These are phyloP conservation scores for Vicia sativa DNA, from an alignment of 306 rosid genomes.

Conservation along the genomic window DNA sequence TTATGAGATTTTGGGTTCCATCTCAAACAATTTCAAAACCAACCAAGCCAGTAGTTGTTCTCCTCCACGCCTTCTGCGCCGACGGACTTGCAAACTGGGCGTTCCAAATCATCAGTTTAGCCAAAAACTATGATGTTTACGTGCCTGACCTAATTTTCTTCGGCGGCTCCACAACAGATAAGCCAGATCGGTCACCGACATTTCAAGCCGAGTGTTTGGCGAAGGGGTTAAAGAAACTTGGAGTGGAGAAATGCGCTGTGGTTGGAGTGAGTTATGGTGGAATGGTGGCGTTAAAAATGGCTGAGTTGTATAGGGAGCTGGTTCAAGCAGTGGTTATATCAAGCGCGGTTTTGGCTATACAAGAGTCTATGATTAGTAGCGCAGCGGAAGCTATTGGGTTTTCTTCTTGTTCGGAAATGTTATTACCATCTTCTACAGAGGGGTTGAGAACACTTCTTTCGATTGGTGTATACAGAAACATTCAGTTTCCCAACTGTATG, in stretches of 20 bases:
- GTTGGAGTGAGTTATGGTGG: conserved; percentile 92
- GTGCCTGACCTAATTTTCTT: conserved; percentile 85
- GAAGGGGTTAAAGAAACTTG: conserved; percentile 56
- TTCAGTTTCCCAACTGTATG: conserved; percentile 59
- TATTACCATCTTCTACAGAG: conserved; percentile 58
- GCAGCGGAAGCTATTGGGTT: conserved; percentile 48
- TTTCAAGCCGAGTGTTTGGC: conserved; percentile 85
- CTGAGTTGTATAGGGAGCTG: conserved; percentile 59
- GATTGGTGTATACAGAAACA: conserved; percentile 51
- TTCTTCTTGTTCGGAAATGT: conserved; percentile 61
- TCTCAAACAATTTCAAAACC: conserved; percentile 44
- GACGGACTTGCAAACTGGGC: conserved; percentile 78
- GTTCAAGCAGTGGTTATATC: conserved; percentile 56
- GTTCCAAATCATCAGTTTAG: conserved; percentile 54
- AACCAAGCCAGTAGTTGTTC: conserved; percentile 63
- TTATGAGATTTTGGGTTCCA: conserved; percentile 73
- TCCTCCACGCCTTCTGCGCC: conserved; percentile 72
- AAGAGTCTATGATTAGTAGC: conserved; percentile 37
- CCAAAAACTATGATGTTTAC: conserved; percentile 63
- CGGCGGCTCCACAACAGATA: conserved; percentile 67
- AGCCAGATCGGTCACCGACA: conserved; percentile 49
- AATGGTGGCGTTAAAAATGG: conserved; percentile 76
- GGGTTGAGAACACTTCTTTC: conserved; percentile 60
- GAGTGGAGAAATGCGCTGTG: conserved; percentile 63
- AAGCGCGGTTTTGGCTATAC: conserved; percentile 55